Base-by-base conservation (phyloP, 805 yeast species). In the Candida arabinofermentans region DNA sequence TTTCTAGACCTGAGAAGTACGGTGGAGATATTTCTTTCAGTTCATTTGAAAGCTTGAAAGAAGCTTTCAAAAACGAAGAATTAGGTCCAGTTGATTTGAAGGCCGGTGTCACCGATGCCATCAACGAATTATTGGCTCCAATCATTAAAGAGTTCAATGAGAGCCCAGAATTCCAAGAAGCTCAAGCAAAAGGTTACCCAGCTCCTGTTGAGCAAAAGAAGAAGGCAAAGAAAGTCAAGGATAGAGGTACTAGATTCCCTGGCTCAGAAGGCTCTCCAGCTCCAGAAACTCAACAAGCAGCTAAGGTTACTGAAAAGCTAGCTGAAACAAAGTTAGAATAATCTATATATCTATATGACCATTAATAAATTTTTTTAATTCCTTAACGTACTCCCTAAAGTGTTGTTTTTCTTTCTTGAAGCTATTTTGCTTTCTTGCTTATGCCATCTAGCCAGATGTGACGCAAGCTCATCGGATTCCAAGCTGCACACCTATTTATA, bases 21-120 rank as follows among this genome's bases (percentile, higher is more conserved):
- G 99, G 99, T 53, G 99, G 99, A 39, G 83, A 95, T 52, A 72
- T 93, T 43, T 71, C 82, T 36, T 93, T 79, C 75, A 60, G 59
- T 32, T 71, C 86, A 16, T 70, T 87, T 52, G 89, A 77, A 16
- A 75, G 78, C 29, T 70, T 93, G 57, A 83, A 83, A 61, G 67
- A 68, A 27, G 96, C 84, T 53, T 93, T 74, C 67, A 82, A 75
- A 34, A 72, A 75, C 24, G 86, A 84, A 61, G 78, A 78, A 60
- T 75, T 93, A 55, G 76, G 93, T 27, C 98, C 99, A 24, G 93
- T 88, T 24, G 99, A 93, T 65, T 81, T 93, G 65, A 93, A 93
- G 66, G 66, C 82, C 4, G 99, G 99, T 65, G 91, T 91, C 40
- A 72, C 95, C 37, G 95, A 83, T 54, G 84, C 84, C 26, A 84